These are phyloP conservation scores for Pseudocercospora fijiensis DNA, from an alignment of 2,329 filamentous ascomycete species.

Conservation along the genomic window DNA sequence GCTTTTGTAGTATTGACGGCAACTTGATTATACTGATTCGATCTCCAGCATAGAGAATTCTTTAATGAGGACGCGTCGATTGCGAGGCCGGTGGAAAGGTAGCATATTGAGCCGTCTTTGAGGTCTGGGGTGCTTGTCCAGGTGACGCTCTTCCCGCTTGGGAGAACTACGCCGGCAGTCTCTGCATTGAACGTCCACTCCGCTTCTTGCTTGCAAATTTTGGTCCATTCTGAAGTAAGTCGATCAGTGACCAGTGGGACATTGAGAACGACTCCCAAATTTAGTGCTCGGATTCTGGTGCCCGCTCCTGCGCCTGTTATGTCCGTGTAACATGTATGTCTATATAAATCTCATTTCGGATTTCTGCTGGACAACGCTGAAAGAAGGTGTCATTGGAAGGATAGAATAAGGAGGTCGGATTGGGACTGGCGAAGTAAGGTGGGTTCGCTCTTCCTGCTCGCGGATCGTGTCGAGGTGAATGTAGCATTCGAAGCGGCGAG, in stretches of 20 bases:
- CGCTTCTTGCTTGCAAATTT: not conserved
- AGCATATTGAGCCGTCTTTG: not conserved
- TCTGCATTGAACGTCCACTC: not conserved
- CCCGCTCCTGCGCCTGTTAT: not conserved
- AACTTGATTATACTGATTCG: not conserved
- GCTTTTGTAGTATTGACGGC: not conserved
- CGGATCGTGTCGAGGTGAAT: not conserved
- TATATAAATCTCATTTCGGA: not conserved
- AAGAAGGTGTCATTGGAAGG: not conserved
- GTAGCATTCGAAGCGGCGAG: not conserved
- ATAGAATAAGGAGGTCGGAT: not conserved
- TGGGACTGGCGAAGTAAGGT: not conserved
- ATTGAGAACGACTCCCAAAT: not conserved
- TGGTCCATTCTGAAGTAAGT: not conserved
- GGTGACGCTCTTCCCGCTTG: not conserved
- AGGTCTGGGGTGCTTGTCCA: not conserved
- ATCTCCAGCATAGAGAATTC: not conserved
- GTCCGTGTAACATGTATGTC: not conserved
- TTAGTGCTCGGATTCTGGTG: not conserved
- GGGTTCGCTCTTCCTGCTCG: not conserved
- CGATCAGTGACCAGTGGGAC: not conserved
- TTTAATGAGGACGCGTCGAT: not conserved
- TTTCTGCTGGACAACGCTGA: not conserved
- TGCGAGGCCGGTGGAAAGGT: not conserved
- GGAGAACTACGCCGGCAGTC: not conserved